Conservation (phyloP, 2,329 filamentous ascomycete genomes). For the Ophiostoma tasmaniense region DNA sequence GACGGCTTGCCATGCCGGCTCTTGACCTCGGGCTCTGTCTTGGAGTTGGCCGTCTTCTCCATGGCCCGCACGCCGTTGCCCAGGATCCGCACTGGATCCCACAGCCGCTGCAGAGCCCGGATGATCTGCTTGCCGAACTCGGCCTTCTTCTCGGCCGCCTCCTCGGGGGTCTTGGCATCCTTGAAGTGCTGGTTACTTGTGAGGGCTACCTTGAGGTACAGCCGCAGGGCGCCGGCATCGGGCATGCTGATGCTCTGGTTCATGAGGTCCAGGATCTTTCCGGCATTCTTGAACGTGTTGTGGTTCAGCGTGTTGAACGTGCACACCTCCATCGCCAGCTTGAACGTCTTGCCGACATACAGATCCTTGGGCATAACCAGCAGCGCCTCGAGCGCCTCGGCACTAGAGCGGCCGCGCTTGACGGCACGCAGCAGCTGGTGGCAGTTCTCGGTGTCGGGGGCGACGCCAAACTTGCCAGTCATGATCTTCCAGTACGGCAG, state of each 20-base stretch:
- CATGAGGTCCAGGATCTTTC: conserved; percentile 58
- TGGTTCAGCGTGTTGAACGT: conserved; percentile 66
- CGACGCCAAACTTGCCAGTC: conserved; percentile 51
- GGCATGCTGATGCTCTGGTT: conserved; percentile 33
- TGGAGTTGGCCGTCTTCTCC: conserved; percentile 25
- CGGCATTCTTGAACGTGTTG: conserved; percentile 58
- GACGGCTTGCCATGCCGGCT: too few species aligned
- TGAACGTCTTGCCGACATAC: conserved; percentile 49
- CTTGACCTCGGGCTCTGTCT: conserved; percentile 12
- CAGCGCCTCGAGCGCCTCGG: conserved; percentile 52
- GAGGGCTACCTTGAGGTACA: conserved; percentile 50
- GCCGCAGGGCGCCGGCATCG: conserved; percentile 42
- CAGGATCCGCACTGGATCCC: conserved; percentile 36
- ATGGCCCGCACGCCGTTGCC: conserved; percentile 24
- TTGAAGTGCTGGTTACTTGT: conserved; percentile 37
- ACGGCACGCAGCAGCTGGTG: conserved; percentile 60
- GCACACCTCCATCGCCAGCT: conserved; percentile 66
- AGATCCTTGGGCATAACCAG: conserved; percentile 40
- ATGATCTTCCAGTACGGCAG: conserved; percentile 70
- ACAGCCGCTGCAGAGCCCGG: conserved; percentile 42
- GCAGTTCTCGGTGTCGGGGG: conserved; percentile 65
- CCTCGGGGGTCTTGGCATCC: conserved; percentile 6
- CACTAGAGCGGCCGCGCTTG: conserved; percentile 56
- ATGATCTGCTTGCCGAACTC: conserved; percentile 44
- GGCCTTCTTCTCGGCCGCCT: conserved; percentile 24